phyloP scores from a whole-genome alignment of 148 eudicot species.

The Nepenthes gracilis region DNA sequence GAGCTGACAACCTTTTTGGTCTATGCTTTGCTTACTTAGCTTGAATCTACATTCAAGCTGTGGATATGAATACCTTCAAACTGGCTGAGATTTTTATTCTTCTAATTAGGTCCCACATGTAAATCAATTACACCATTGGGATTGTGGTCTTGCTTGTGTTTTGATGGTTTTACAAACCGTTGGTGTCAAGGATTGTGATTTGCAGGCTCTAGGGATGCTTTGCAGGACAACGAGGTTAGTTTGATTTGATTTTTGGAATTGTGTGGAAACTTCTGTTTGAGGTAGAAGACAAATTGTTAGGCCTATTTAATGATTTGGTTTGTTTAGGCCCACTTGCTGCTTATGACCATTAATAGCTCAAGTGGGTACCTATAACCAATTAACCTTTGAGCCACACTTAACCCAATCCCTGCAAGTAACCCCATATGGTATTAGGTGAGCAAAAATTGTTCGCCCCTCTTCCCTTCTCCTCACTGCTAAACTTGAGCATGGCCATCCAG shows the following conservation, averaged over 20 bases:
- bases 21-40: neutral
- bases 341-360: too few species aligned
- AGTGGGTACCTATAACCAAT: too few species aligned
- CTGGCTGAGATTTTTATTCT: neutral
- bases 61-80: neutral
- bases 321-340: too few species aligned
- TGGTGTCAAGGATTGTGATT: conserved; percentile 40
- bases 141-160: conserved; percentile 96
- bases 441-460: too few species aligned
- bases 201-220: conserved; percentile 47
- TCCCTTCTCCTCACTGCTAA: too few species aligned
- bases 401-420: too few species aligned
- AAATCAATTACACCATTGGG: conserved; percentile 72
- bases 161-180: conserved; percentile 78
- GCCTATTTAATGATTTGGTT: neutral
- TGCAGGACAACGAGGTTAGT: conserved; percentile 67
- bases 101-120: conserved; percentile 62
- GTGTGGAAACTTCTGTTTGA: neutral
- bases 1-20: too few species aligned
- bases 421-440: too few species aligned
- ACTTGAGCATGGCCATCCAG: too few species aligned
- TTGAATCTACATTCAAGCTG: neutral
- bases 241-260: conserved; percentile 7
- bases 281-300: neutral
- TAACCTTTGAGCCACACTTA: too few species aligned